Evolutionary conservation across 345 rosid genomes (phyloP).

Genomic region (Lumnitzera racemosa): DNA sequence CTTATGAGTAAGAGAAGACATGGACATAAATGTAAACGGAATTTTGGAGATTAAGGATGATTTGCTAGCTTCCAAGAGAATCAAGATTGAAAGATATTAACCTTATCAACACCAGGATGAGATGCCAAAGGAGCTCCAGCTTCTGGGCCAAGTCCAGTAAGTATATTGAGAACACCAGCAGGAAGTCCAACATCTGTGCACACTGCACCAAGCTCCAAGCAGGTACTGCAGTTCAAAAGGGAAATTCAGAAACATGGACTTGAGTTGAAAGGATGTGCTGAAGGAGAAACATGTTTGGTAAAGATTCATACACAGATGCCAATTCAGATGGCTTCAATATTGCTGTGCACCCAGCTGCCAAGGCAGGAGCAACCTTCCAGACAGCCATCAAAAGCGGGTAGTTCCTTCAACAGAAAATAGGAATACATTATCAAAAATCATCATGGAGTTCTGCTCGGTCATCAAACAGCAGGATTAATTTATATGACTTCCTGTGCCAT

Average conservation of each 20-base stretch:
- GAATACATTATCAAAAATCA: neutral
- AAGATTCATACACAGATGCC: slow-evolving; percentile 62
- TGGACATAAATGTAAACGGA: slow-evolving; percentile 1
- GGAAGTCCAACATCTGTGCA: slow-evolving; percentile 93
- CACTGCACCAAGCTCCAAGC: slow-evolving; percentile 94
- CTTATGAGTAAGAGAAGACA: slow-evolving; percentile 1
- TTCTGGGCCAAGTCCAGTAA: slow-evolving; percentile 93
- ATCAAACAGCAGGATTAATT: no score
- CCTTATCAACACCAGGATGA: slow-evolving; percentile 94
- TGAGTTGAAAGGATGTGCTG: slow-evolving; percentile 5
- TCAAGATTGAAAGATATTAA: slow-evolving; percentile 17
- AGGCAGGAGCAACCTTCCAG: slow-evolving; percentile 98
- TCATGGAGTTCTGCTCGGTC: no score
- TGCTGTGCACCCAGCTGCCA: slow-evolving; percentile 97
- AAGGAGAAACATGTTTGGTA: slow-evolving; percentile 4
- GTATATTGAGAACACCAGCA: slow-evolving; percentile 83
- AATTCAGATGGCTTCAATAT: slow-evolving; percentile 88
- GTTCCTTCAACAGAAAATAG: slow-evolving; percentile 52
- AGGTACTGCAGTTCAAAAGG: slow-evolving; percentile 53
- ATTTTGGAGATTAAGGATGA: neutral
- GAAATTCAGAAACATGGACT: neutral
- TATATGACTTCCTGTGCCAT: no score
- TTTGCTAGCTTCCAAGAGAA: neutral
- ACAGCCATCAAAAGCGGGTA: slow-evolving; percentile 88
- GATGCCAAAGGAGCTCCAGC: slow-evolving; percentile 97